phyloP scores from a whole-genome alignment of 768 basidiomycete genomes.

The Termitomyces sp. region DNA sequence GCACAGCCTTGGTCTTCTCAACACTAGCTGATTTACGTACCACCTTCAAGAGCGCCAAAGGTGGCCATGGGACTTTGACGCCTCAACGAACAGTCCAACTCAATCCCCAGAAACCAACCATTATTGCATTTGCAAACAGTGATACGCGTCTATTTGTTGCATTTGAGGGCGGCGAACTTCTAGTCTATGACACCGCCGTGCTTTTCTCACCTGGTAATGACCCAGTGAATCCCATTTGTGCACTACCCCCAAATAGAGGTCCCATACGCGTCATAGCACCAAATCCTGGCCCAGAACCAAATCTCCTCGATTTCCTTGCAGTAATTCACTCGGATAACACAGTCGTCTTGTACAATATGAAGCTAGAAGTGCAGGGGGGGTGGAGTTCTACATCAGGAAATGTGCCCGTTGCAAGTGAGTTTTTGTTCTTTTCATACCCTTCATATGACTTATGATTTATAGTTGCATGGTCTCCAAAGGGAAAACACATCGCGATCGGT shows the following conservation, averaged over 20 bases:
- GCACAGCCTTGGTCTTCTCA: conserved; percentile 55
- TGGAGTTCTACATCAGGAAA: conserved; percentile 43
- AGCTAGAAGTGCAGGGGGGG: conserved; percentile 52
- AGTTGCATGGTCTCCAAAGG: conserved; percentile 87
- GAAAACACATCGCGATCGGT: conserved; percentile 78
- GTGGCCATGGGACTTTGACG: conserved; percentile 35
- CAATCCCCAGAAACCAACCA: conserved; percentile 39
- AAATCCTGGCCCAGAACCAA: conserved; percentile 54
- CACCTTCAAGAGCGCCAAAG: conserved; percentile 39
- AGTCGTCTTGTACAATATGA: conserved; percentile 59
- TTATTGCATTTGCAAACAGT: conserved; percentile 50
- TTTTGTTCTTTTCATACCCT: background rate
- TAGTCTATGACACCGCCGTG: conserved; percentile 51
- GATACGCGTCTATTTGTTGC: conserved; percentile 59
- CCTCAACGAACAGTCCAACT: conserved; percentile 48
- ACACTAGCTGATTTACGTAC: conserved; percentile 56
- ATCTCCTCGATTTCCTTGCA: conserved; percentile 53
- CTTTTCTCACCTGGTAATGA: conserved; percentile 43
- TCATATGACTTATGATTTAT: background rate
- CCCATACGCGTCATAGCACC: conserved; percentile 50
- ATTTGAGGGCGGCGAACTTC: conserved; percentile 51
- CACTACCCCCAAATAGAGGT: conserved; percentile 38
- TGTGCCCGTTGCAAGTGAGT: conserved; percentile 56
- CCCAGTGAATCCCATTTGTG: conserved; percentile 41
- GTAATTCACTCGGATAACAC: conserved; percentile 41